These are phyloP conservation scores for Umbilicus rupestris DNA, from an alignment of 164 flowering plant species.

Conservation along the genomic window DNA sequence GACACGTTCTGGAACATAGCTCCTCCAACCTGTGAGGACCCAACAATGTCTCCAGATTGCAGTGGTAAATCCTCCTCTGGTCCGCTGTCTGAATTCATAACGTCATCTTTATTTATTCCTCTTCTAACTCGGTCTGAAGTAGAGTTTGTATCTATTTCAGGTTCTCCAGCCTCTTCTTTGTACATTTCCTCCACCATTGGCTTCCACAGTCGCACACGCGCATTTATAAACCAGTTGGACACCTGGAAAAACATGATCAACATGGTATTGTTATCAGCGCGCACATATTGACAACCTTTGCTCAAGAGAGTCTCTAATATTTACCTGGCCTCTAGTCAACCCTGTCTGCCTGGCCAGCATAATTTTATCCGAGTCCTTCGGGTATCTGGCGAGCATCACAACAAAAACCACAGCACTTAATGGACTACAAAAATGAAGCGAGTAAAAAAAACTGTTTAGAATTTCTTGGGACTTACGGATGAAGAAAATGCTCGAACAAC, in stretches of 20 bases:
- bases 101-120: slow-evolving; percentile 24
- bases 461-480: slow-evolving; percentile 27
- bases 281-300: not conserved
- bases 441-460: not conserved
- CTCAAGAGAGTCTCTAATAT: not conserved
- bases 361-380: slow-evolving; percentile 81
- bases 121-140: slow-evolving; percentile 48
- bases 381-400: slow-evolving; percentile 33
- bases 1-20: slow-evolving; percentile 17
- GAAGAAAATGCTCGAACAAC: slow-evolving; percentile 50
- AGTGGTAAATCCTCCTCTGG: slow-evolving; percentile 49
- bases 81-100: slow-evolving; percentile 29
- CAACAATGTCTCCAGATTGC: slow-evolving; percentile 34
- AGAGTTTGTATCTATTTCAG: slow-evolving; percentile 65
- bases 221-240: slow-evolving; percentile 96
- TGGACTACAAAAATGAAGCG: not conserved
- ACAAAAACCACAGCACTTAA: not conserved
- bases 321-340: slow-evolving; percentile 91
- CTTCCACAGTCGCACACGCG: slow-evolving; percentile 95
- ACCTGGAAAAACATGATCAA: slow-evolving; percentile 33
- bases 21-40: slow-evolving; percentile 24
- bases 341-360: slow-evolving; percentile 95
- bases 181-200: slow-evolving; percentile 99
- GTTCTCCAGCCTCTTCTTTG: slow-evolving; percentile 78
- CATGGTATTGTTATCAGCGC: not conserved